phyloP scores from a whole-genome alignment of 495 filamentous ascomycete genomes.

The Cryomyces minteri region DNA sequence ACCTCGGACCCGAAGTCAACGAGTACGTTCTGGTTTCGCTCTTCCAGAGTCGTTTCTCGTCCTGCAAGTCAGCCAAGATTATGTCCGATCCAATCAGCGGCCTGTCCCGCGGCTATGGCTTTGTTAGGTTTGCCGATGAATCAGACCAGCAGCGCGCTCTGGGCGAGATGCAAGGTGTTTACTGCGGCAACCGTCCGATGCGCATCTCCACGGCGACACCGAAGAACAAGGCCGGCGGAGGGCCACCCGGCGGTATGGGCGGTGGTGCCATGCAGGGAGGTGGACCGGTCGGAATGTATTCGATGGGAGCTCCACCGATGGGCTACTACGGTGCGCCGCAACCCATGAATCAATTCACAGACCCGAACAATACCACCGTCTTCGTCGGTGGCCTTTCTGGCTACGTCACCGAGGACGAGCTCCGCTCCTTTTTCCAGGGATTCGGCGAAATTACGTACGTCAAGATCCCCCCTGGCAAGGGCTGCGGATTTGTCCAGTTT shows the following conservation, averaged over 20 bases:
- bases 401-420: constrained; percentile 98
- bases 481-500: constrained; percentile 97
- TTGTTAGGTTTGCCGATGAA: constrained; percentile 92
- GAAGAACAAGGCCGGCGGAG: constrained; percentile 66
- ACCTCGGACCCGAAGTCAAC: constrained; percentile 95
- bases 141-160: constrained; percentile 87
- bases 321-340: constrained; percentile 70
- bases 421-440: constrained; percentile 98
- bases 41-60: constrained; percentile 89
- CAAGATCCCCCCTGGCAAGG: constrained; percentile 98
- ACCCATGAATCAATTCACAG: constrained; percentile 99
- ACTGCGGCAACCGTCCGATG: constrained; percentile 98
- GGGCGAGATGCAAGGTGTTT: constrained; percentile 97
- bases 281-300: constrained; percentile 28
- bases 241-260: constrained; percentile 25
- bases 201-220: constrained; percentile 95
- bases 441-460: constrained; percentile 99
- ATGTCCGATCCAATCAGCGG: constrained; percentile 98
- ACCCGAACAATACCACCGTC: constrained; percentile 99
- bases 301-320: constrained; percentile 62
- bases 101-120: constrained; percentile 95
- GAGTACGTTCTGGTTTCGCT: constrained; percentile 94
- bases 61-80: constrained; percentile 99
- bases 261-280: constrained; percentile 22
- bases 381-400: constrained; percentile 96